A percentile compares a stretch with the other conserved stretches of the same genome.
phyloP scores from a whole-genome alignment of 257 asterid species.

The Capsicum rhomboideum region DNA sequence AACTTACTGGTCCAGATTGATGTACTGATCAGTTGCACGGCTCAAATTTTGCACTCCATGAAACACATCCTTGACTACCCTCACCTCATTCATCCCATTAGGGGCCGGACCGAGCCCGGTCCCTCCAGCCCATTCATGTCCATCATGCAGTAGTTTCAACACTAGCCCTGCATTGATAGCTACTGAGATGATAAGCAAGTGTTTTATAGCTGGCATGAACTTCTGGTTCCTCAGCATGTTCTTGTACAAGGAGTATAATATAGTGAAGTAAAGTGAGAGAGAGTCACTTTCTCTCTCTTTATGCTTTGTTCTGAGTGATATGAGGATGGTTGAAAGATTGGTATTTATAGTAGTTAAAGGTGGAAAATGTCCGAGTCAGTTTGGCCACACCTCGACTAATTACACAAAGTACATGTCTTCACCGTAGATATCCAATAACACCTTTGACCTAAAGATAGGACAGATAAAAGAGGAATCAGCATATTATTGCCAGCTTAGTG shows the following conservation, averaged over 20 bases:
- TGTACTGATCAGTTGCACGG: slow-evolving; percentile 1
- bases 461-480: too few species aligned
- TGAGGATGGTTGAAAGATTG: background rate
- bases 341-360: background rate
- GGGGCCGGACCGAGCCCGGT: background rate
- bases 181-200: slow-evolving; percentile 20
- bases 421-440: too few species aligned
- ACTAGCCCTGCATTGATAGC: slow-evolving; percentile 25
- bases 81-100: background rate
- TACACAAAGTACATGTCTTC: too few species aligned
- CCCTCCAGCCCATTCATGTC: slow-evolving; percentile 8
- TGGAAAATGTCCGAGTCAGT: background rate
- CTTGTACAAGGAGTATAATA: background rate
- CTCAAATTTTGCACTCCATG: background rate
- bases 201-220: slow-evolving; percentile 1
- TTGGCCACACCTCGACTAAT: too few species aligned
- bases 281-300: background rate
- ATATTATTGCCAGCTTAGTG: too few species aligned
- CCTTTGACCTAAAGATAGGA: too few species aligned
- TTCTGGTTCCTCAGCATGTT: background rate
- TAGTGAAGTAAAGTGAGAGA: background rate
- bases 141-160: slow-evolving; percentile 15
- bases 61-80: background rate
- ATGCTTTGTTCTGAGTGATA: background rate
- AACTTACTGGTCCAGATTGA: slow-evolving; percentile 85